These are phyloP conservation scores for Aspergillus puulaauensis DNA, from an alignment of 2,329 filamentous ascomycete species.

Conservation along the genomic window DNA sequence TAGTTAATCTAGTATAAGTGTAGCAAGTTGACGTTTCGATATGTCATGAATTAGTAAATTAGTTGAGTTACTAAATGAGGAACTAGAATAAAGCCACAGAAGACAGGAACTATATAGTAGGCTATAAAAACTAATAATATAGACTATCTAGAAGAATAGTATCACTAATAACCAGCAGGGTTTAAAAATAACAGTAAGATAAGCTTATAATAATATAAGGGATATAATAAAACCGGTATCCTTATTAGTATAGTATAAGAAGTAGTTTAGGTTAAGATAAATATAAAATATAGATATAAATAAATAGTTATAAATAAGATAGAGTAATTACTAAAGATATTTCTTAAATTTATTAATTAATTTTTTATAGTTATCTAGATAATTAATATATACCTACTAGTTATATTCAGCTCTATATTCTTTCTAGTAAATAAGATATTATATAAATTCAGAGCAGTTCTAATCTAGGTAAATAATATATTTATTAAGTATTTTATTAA, in stretches of 20 bases:
- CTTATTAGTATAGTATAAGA: not conserved
- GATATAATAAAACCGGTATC: too few relatives aligned
- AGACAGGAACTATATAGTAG: not conserved
- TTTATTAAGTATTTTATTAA: not conserved
- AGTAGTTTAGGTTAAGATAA: not conserved
- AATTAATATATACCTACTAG: not conserved
- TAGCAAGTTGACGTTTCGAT: too few relatives aligned
- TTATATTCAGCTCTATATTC: not conserved
- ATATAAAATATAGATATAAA: not conserved
- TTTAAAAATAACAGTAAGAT: too few relatives aligned
- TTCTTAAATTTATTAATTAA: not conserved
- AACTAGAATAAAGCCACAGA: too few relatives aligned
- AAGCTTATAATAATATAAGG: too few relatives aligned
- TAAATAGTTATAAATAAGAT: not conserved
- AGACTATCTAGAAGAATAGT: too few relatives aligned
- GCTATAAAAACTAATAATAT: not conserved
- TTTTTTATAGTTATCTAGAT: too few relatives aligned
- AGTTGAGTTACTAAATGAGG: too few relatives aligned
- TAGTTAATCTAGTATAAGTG: too few relatives aligned
- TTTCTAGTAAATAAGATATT: not conserved
- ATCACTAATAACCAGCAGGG: too few relatives aligned
- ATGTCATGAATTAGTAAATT: too few relatives aligned
- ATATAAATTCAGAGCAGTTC: not conserved
- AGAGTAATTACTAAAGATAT: not conserved
- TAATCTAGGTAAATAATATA: too few relatives aligned